A percentile compares a stretch with the other conserved stretches of the same genome.
Conservation (phyloP, 176 grass and related monocot genomes). For the Triticum urartu region DNA sequence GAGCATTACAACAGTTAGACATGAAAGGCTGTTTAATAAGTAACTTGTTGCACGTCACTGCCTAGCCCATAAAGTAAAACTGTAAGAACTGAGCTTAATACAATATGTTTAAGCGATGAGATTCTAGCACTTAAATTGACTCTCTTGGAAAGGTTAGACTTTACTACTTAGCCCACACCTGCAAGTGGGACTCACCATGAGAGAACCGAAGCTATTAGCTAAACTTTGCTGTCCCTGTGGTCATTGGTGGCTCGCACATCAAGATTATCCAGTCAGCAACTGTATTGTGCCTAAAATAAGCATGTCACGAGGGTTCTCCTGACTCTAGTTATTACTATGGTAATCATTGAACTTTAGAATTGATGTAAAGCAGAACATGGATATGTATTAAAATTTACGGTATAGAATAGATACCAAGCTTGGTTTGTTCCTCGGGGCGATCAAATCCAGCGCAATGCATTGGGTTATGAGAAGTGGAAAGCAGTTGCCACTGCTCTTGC, state of each 20-base stretch:
- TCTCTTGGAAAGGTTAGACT: neutral
- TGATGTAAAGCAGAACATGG: neutral
- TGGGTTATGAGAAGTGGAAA: neutral
- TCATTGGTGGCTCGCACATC: too few relatives aligned
- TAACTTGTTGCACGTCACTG: neutral
- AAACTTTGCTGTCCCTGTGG: too few relatives aligned
- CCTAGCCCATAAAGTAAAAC: neutral
- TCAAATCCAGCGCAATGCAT: neutral
- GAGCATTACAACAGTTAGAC: neutral
- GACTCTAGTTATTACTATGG: neutral
- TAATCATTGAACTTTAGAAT: neutral
- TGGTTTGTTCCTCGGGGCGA: neutral
- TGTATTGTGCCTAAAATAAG: too few relatives aligned
- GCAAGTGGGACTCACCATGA: too few relatives aligned
- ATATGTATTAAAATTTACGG: neutral
- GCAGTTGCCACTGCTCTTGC: neutral
- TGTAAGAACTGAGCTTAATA: neutral
- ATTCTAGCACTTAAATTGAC: neutral
- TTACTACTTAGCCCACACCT: neutral
- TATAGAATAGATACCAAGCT: neutral
- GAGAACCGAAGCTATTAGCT: too few relatives aligned
- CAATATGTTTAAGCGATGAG: neutral
- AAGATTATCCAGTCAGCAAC: too few relatives aligned
- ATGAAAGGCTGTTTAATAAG: constrained; percentile 4
- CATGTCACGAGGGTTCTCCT: too few relatives aligned